Percentiles rank a stretch among this genome's conserved stretches.
Evolutionary conservation across 1,139 yeast genomes (phyloP).

Genomic region (Geotrichum siamense): DNA sequence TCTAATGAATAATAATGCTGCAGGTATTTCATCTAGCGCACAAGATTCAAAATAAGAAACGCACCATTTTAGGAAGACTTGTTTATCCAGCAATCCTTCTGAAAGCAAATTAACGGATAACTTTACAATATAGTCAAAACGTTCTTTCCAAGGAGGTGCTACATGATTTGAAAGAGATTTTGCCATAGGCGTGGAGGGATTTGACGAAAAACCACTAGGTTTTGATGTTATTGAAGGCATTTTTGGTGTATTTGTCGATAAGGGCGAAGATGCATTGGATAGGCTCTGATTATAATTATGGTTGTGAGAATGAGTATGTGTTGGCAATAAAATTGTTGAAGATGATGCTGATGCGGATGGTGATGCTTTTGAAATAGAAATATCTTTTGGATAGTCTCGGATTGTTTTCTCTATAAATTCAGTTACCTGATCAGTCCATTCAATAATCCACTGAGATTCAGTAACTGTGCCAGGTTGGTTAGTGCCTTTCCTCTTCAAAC

Average conservation of each 20-base stretch:
- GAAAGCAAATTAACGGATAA: slow-evolving; percentile 58
- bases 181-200: slow-evolving; percentile 19
- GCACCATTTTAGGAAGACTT: slow-evolving; percentile 55
- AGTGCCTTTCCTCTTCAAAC: slow-evolving; percentile 50
- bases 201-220: slow-evolving; percentile 19
- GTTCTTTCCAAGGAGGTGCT: slow-evolving; percentile 42
- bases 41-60: slow-evolving; percentile 50
- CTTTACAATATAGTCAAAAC: slow-evolving; percentile 52
- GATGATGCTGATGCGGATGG: slow-evolving; percentile 19
- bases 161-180: slow-evolving; percentile 21
- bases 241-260: slow-evolving; percentile 6
- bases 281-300: background rate
- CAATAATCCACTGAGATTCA: slow-evolving; percentile 64
- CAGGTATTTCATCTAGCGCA: slow-evolving; percentile 42
- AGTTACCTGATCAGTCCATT: slow-evolving; percentile 79
- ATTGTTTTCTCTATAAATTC: slow-evolving; percentile 50
- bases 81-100: slow-evolving; percentile 59
- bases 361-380: slow-evolving; percentile 5
- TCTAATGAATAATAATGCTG: slow-evolving; percentile 51
- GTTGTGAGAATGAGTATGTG: background rate
- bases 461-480: slow-evolving; percentile 29
- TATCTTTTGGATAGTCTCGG: slow-evolving; percentile 20
- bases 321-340: slow-evolving; percentile 3
- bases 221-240: slow-evolving; percentile 21
- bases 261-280: slow-evolving; percentile 10